Percentiles rank a stretch among this genome's conserved stretches.
Evolutionary conservation across 768 basidiomycete species (phyloP).

Genomic region (Termitomyces sp.): DNA sequence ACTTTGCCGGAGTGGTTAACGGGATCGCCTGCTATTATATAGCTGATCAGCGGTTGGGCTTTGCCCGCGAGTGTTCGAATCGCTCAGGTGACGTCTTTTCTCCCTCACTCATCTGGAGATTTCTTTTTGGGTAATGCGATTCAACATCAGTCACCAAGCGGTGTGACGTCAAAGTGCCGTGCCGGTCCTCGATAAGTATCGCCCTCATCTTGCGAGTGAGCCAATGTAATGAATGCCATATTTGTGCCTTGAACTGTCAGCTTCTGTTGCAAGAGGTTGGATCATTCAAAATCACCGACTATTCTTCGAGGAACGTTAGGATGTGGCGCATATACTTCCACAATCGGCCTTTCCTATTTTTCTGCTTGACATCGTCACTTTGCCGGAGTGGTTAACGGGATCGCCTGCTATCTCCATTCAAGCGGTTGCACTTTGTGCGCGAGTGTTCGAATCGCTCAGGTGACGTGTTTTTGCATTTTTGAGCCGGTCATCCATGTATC

Average conservation of each 20-base stretch:
- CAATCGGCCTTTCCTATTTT: neutral
- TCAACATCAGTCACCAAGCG: too few relatives aligned
- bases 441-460: slow-evolving; percentile 55
- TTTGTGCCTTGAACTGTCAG: too few relatives aligned
- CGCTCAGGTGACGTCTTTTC: slow-evolving; percentile 39
- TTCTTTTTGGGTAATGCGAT: neutral
- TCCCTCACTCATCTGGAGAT: neutral
- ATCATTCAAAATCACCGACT: too few relatives aligned
- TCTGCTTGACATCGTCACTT: slow-evolving; percentile 50
- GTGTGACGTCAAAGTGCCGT: too few relatives aligned
- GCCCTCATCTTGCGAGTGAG: too few relatives aligned
- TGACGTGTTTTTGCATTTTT: slow-evolving; percentile 30
- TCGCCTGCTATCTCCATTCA: slow-evolving; percentile 61
- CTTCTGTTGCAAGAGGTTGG: too few relatives aligned
- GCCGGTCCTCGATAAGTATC: too few relatives aligned
- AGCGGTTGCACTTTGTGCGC: slow-evolving; percentile 51
- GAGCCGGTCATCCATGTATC: too few relatives aligned
- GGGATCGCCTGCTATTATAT: slow-evolving; percentile 62
- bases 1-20: slow-evolving; percentile 89
- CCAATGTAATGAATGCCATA: too few relatives aligned
- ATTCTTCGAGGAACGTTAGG: too few relatives aligned
- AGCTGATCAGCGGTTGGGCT: slow-evolving; percentile 37
- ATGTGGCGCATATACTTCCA: neutral
- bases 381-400: slow-evolving; percentile 95
- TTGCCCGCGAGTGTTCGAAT: slow-evolving; percentile 50